Evolutionary conservation across 495 filamentous ascomycete genomes (phyloP), one percentile per base, ranked within the genome.

Genomic region (Filosporella fistucella): DNA sequence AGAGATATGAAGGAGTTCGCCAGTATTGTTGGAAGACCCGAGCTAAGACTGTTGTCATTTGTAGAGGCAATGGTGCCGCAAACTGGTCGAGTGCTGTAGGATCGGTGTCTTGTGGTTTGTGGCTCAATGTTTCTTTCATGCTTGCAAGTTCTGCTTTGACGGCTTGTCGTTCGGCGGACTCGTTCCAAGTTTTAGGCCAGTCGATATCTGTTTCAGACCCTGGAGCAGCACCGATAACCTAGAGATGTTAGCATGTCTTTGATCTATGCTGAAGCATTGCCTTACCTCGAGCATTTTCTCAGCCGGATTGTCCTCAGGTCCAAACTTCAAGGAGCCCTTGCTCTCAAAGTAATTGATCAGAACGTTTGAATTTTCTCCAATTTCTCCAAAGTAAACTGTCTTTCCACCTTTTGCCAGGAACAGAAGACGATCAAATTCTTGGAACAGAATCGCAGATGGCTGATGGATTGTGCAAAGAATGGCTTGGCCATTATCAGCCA

Each of bases 271-370:
- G n/a, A n/a, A n/a, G n/a, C n/a, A n/a, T n/a, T n/a, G n/a, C n/a
- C n/a, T n/a, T n/a, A n/a, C n/a, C 59, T 95, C 89, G 28, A 97
- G 72, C 88, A 97, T 96, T 85, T 88, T 95, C 67, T 97, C 91
- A 16, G 91, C 91, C 22, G 89, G 89, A 67, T 87, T 96, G 20
- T 88, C 85, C 4, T 85, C 83, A 1, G 56, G 44, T 2, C 85
- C 84, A 62, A 88, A 95, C 32, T 78, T 70, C 21, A 72, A 66
- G 6, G 85, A 86, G 38, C 91, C 87, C 51, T 88, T 85, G 29
- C 66, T 62, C 61, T 87, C 81, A 54, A 91, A 91, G 63, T 91
- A 91, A 51, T 66, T 68, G 8, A 74, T 70, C 36, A 91, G 58
- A 8, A 68, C 78, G 10, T 70, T 68, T 0, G 84, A 86, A 61